Evolutionary conservation across 352 stramenopile species (phyloP), one percentile per base, ranked within the genome.

Genomic region (Globisporangium sylvaticum): DNA sequence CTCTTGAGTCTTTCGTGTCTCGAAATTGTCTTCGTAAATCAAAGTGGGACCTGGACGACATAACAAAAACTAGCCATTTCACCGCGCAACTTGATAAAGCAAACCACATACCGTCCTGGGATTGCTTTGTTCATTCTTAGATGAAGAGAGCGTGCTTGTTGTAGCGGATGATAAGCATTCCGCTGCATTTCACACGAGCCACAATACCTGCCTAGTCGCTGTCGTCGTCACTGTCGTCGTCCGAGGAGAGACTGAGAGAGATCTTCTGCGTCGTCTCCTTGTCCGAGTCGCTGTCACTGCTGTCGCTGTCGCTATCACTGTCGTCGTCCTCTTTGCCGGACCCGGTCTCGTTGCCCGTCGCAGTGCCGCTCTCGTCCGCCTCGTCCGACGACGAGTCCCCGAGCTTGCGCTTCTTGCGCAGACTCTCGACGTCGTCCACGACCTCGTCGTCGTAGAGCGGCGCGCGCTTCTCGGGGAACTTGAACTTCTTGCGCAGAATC

Each of bases 401-500:
- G 12, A 91, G 59, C 42, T 87, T 89, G 61, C 81, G 80, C 58
- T 85, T 88, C 70, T 92, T 92, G 67, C 79, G 77, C 46, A 89
- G 66, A 62, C 66, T 71, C 44, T 89, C 84, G 4, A 90, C 79
- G 46, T 91, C 79, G 58, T 91, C 82, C 39, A 91, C 83, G 8
- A 91, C 78, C 50, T 92, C 84, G 65, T 92, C 84, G 55, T 90
- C 80, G 62, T 92, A 92, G 57, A 92, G 62, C 7, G 83, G 70
- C 14, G 73, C 66, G 8, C 84, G 80, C 73, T 92, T 91, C 37
- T 89, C 82, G 1, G 84, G 81, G 25, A 92, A 44, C 62, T 91
- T 91, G 64, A 94, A 88, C 70, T 92, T 92, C 65, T 90, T 89
- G 29, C 87, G 81, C 53, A 94, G 32, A 6, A 88, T 77, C 27